phyloP scores from a whole-genome alignment of 148 eudicot species.

The Diospyros lotus region DNA sequence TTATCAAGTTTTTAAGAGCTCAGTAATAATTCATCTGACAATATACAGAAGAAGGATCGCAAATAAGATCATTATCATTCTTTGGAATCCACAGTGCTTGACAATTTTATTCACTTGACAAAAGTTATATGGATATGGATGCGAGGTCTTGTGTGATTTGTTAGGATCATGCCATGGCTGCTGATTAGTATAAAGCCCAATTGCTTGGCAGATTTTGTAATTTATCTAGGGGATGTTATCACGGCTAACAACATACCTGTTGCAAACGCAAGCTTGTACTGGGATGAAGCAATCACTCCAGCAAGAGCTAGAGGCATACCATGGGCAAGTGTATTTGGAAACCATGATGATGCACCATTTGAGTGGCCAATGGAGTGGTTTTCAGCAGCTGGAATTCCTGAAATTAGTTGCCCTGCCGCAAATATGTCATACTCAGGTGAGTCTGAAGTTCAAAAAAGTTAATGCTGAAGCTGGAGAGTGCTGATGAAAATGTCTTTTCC shows the following conservation, averaged over 20 bases:
- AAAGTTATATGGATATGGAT: background rate
- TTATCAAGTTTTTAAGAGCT: background rate
- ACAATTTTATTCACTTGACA: background rate
- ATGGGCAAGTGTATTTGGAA: constrained; percentile 79
- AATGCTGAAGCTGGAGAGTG: background rate
- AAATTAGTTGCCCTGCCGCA: constrained; percentile 40
- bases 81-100: background rate
- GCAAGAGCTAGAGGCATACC: constrained; percentile 68
- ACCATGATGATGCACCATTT: constrained; percentile 88
- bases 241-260: constrained; percentile 73
- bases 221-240: constrained; percentile 84
- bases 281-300: constrained; percentile 80
- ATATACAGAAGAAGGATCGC: background rate
- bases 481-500: background rate
- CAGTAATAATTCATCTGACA: background rate
- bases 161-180: background rate
- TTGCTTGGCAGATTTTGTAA: constrained; percentile 63
- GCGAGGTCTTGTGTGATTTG: background rate
- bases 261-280: constrained; percentile 71
- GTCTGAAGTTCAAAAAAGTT: background rate
- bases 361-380: constrained; percentile 94
- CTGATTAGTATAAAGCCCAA: constrained; percentile 8
- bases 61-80: background rate
- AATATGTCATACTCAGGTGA: constrained; percentile 36
- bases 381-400: constrained; percentile 66